These are phyloP conservation scores for Ascoidea tarda DNA, from an alignment of 805 yeast genomes.

Conservation along the genomic window DNA sequence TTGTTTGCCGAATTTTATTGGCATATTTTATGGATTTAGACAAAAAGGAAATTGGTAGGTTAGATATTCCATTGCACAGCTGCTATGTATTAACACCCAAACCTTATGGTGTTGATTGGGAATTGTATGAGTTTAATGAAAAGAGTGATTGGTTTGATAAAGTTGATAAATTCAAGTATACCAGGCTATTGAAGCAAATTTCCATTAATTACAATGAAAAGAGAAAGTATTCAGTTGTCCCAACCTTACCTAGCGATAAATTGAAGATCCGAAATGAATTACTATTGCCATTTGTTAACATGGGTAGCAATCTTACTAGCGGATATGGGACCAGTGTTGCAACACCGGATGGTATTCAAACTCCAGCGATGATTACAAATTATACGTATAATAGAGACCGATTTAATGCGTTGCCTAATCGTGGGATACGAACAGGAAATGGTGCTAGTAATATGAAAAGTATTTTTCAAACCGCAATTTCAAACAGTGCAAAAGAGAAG, in stretches of 20 bases:
- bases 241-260: slow-evolving; percentile 4
- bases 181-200: slow-evolving; percentile 10
- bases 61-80: slow-evolving; percentile 89
- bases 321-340: not conserved
- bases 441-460: not conserved
- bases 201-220: slow-evolving; percentile 4
- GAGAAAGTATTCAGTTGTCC: slow-evolving; percentile 10
- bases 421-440: not conserved
- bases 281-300: not conserved
- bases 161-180: slow-evolving; percentile 24
- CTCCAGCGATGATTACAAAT: not conserved
- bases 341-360: not conserved
- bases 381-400: not conserved
- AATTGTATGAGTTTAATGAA: slow-evolving; percentile 78
- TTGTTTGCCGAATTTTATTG: slow-evolving; percentile 72
- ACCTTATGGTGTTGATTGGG: slow-evolving; percentile 94
- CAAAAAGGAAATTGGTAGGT: slow-evolving; percentile 68
- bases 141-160: slow-evolving; percentile 57
- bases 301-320: not conserved
- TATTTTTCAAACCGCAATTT: not conserved
- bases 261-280: no score
- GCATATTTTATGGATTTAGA: slow-evolving; percentile 83
- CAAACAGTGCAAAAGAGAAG: not conserved
- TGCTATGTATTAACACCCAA: slow-evolving; percentile 82
- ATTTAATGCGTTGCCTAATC: not conserved